Conservation (phyloP, 2,329 filamentous ascomycete species). For the Fusarium coicis region DNA sequence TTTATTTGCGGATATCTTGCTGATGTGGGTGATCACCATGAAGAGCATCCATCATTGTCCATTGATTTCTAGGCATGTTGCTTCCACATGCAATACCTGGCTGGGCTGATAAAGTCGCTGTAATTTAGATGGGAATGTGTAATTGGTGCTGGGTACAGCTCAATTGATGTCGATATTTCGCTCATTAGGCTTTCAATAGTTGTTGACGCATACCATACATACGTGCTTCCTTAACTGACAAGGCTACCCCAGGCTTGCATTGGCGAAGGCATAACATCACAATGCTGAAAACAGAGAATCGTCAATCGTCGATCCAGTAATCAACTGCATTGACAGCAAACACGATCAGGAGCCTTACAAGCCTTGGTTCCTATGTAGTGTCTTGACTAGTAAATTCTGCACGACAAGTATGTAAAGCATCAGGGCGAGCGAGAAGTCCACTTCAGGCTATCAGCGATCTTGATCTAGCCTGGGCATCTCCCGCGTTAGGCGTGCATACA, state of each 20-base stretch:
- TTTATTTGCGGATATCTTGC: constrained; percentile 5
- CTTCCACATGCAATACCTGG: not conserved
- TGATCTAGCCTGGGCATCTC: constrained; percentile 24
- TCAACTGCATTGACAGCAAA: constrained; percentile 15
- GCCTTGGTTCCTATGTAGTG: constrained; percentile 22
- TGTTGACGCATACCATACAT: constrained; percentile 10
- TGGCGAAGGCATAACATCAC: not conserved
- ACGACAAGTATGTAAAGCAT: constrained; percentile 18
- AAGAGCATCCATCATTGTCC: constrained; percentile 1
- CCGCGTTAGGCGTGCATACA: constrained; percentile 20
- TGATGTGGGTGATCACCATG: constrained; percentile 16
- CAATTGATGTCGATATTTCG: not conserved
- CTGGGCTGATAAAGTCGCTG: not conserved
- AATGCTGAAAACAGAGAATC: constrained; percentile 4
- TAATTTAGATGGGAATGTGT: not conserved
- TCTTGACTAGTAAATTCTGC: constrained; percentile 29
- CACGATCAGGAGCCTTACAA: constrained; percentile 14
- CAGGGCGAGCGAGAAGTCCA: constrained; percentile 25
- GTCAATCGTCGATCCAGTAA: constrained; percentile 19
- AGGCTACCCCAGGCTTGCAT: constrained; percentile 28
- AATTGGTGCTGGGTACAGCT: not conserved
- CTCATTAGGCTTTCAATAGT: not conserved
- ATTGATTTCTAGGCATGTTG: not conserved
- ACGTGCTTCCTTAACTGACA: constrained; percentile 9
- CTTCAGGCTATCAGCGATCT: constrained; percentile 27